Base-by-base conservation (phyloP, 129 eudicot species). In the Chrysanthemum lavandulifolium region DNA sequence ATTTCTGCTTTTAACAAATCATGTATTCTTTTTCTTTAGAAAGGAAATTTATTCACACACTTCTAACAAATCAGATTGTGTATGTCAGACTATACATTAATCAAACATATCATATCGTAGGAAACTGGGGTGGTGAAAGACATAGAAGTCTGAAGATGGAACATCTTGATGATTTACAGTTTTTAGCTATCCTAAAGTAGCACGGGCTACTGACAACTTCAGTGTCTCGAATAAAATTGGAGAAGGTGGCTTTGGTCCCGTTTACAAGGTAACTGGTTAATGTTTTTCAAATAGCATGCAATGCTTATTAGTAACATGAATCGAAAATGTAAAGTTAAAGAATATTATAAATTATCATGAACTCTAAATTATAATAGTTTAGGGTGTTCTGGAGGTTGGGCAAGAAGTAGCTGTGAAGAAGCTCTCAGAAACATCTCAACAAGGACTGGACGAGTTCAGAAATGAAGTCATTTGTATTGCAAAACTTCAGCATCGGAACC, bases 401-500 rank as follows among this genome's bases (percentile, higher is more conserved):
- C 18, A 1, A 55, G 67, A 53, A 13, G 33, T 75, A 10, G 79
- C 79, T 13, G 79, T 43, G 19, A 75, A 75, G 4, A 65, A 66
- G 50, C 79, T 75, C 33, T 75, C 79, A 23, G 59, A 75, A 13
- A 21, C 67, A 43, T 75, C 79, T 0, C 48, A 66, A 21, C 79
- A 65, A 75, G 78, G 78, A 40, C 9, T 63, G 52, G 78, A 74
- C 13, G 78, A 74, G 23, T 74, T 74, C 71, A 74, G 65, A 16
- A 74, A 64, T n/a, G 78, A 74, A 74, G 15, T 74, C 64, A 15
- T 16, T 19, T 60, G 16, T 13, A 66, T 81, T 10, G 61, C 82
- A 5, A 81, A 81, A 55, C 82, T 82, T 67, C 85, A 82, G 51
- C 85, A 81, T 33, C 68, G 85, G 25, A 81, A 81, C 48, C 85